Evolutionary conservation across 768 basidiomycete species (phyloP).

Genomic region (Leccinum arenicola): DNA sequence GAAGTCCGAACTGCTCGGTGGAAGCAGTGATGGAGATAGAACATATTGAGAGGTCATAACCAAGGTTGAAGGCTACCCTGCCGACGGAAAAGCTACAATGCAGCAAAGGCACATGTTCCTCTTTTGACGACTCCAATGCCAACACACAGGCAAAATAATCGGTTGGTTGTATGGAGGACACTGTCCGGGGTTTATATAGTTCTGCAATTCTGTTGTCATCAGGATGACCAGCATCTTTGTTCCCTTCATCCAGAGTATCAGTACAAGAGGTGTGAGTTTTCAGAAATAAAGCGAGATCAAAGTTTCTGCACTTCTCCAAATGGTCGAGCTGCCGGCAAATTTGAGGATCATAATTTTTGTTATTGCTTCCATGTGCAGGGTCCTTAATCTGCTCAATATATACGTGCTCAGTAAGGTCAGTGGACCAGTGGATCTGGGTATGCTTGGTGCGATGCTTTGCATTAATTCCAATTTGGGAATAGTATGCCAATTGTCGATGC

Average conservation of each 20-base stretch:
- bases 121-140: too few species aligned
- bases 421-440: background rate
- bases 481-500: background rate
- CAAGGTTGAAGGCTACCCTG: too few species aligned
- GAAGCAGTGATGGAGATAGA: too few species aligned
- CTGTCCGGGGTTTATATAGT: too few species aligned
- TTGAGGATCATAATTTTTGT: slow-evolving; percentile 34
- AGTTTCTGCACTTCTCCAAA: background rate
- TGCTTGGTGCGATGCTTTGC: background rate
- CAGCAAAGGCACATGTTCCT: too few species aligned
- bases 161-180: too few species aligned
- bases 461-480: background rate
- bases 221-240: background rate
- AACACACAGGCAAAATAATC: too few species aligned
- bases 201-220: too few species aligned
- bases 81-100: too few species aligned
- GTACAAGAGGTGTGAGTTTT: background rate
- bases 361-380: slow-evolving; percentile 29
- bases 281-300: background rate
- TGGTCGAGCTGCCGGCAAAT: slow-evolving; percentile 29
- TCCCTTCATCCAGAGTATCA: background rate
- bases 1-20: too few species aligned
- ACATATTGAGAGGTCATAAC: too few species aligned
- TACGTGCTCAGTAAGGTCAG: slow-evolving; percentile 8
- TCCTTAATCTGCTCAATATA: slow-evolving; percentile 33